Conservation (phyloP, 306 rosid genomes). For the Vigna reflexopilosa region DNA sequence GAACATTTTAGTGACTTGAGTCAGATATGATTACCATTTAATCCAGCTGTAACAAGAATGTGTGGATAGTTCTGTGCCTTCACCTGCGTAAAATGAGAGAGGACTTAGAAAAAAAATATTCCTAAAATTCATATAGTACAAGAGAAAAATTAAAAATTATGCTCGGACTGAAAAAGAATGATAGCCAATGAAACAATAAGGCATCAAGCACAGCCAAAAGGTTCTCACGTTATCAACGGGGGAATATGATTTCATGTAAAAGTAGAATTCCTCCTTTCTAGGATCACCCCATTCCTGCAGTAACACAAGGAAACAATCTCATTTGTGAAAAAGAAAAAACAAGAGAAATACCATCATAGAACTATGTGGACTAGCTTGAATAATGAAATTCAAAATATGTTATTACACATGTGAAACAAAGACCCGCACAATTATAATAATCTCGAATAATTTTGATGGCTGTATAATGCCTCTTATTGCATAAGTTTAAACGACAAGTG, state of each 20-base stretch:
- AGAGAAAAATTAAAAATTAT: conserved; percentile 24
- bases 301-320: conserved; percentile 39
- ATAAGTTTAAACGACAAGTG: neutral
- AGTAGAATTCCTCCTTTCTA: conserved; percentile 87
- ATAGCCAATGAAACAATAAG: conserved; percentile 18
- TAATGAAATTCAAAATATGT: conserved; percentile 29
- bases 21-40: conserved; percentile 68
- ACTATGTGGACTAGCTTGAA: conserved; percentile 23
- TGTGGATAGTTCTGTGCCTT: conserved; percentile 78
- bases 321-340: conserved; percentile 32
- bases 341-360: conserved; percentile 31
- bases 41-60: conserved; percentile 91
- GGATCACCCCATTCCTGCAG: conserved; percentile 99
- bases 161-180: conserved; percentile 21
- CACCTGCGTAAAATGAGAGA: conserved; percentile 60
- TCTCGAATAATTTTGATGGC: conserved; percentile 26
- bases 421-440: neutral
- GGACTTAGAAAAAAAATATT: neutral
- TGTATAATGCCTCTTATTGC: conserved; percentile 11
- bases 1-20: conserved; percentile 1
- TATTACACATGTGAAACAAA: neutral
- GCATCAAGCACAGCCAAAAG: conserved; percentile 31
- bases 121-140: conserved; percentile 19
- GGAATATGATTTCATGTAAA: conserved; percentile 96
- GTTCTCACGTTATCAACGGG: conserved; percentile 91